Conservation (phyloP, 2,329 filamentous ascomycete genomes). For the Grosmannia penicillata region DNA sequence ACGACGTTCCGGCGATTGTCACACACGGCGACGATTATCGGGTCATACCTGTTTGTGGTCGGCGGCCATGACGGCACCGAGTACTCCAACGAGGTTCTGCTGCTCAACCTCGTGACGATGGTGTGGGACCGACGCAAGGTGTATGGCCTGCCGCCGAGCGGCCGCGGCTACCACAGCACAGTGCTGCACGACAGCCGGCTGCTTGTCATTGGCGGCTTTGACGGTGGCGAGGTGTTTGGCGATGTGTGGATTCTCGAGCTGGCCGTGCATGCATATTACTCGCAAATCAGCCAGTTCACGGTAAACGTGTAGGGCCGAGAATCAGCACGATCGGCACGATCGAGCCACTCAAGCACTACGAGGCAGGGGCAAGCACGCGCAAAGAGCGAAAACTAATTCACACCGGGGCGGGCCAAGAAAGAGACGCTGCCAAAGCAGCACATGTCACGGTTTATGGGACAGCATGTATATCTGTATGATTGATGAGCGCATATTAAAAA, state of each 20-base stretch:
- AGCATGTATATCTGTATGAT: not conserved
- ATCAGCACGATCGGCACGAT: not conserved
- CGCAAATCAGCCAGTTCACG: constrained; percentile 57
- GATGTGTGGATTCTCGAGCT: constrained; percentile 54
- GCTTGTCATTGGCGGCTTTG: constrained; percentile 51
- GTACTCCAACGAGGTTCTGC: constrained; percentile 53
- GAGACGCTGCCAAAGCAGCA: not conserved
- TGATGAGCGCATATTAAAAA: too few relatives aligned
- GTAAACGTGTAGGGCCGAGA: constrained; percentile 39
- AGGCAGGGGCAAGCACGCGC: not conserved
- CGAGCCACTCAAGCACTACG: not conserved
- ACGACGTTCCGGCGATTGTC: constrained; percentile 49
- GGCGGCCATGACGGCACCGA: constrained; percentile 57
- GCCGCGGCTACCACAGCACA: constrained; percentile 52
- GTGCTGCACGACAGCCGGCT: constrained; percentile 51
- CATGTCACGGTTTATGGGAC: too few relatives aligned
- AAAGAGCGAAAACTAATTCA: not conserved
- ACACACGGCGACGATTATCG: constrained; percentile 55
- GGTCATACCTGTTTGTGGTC: constrained; percentile 55
- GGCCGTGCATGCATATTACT: constrained; percentile 56
- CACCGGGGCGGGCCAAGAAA: not conserved
- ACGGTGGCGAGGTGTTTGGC: constrained; percentile 51
- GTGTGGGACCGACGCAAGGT: constrained; percentile 54
- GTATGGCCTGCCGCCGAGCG: constrained; percentile 47
- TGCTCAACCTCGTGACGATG: constrained; percentile 60